Conservation (phyloP, 108 stramenopile genomes). For the Cyclostephanos invisitatus region DNA sequence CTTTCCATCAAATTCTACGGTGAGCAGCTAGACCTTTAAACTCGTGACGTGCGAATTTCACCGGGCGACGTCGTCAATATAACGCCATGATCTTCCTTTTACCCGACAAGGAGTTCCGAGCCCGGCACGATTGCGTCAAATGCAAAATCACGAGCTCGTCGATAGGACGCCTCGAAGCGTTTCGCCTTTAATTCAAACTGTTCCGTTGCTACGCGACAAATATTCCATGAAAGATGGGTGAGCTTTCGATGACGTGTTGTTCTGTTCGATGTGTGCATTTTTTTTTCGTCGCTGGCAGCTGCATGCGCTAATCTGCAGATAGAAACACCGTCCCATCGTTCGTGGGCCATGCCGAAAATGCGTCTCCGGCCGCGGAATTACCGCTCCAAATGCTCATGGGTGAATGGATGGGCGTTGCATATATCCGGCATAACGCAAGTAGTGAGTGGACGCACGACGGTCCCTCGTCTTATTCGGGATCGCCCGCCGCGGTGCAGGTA, state of each 20-base stretch:
- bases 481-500: slow-evolving; percentile 24
- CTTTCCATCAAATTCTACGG: slow-evolving; percentile 43
- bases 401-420: slow-evolving; percentile 48
- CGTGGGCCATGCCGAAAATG: background rate
- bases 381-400: slow-evolving; percentile 58
- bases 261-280: too few relatives aligned
- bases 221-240: slow-evolving; percentile 13
- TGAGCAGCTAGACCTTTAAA: background rate
- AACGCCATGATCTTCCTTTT: background rate
- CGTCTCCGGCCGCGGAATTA: slow-evolving; percentile 44
- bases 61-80: background rate
- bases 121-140: slow-evolving; percentile 26
- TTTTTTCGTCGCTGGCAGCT: too few relatives aligned
- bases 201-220: slow-evolving; percentile 30
- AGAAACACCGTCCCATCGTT: background rate
- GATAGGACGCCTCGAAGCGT: slow-evolving; percentile 1
- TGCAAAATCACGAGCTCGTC: background rate
- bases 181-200: slow-evolving; percentile 33
- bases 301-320: background rate
- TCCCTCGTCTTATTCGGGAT: slow-evolving; percentile 6
- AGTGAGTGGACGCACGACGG: background rate
- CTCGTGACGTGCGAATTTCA: background rate
- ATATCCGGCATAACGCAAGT: slow-evolving; percentile 19
- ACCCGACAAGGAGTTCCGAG: slow-evolving; percentile 42
- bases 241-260: slow-evolving; percentile 2